These are phyloP conservation scores for Coniophora puteana DNA, from an alignment of 1,284 basidiomycete species.

Conservation along the genomic window DNA sequence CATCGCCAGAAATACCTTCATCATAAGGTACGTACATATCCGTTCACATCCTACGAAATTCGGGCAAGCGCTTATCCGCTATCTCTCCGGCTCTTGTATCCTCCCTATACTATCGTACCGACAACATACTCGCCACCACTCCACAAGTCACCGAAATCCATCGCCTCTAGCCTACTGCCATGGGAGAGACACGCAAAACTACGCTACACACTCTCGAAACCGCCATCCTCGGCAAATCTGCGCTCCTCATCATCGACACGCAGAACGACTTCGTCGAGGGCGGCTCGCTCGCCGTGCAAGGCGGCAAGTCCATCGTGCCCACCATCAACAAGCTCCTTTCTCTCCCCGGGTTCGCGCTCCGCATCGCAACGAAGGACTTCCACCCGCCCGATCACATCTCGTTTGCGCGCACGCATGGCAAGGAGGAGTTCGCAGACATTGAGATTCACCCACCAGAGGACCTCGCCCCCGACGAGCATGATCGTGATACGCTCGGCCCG, in stretches of 20 bases:
- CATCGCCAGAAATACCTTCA: too few species aligned
- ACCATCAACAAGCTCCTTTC: slow-evolving; percentile 37
- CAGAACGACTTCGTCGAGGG: slow-evolving; percentile 31
- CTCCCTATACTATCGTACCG: too few species aligned
- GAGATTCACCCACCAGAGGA: slow-evolving; percentile 39
- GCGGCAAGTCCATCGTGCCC: slow-evolving; percentile 37
- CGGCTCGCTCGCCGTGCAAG: slow-evolving; percentile 45
- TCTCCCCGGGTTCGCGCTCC: slow-evolving; percentile 37
- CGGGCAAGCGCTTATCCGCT: too few species aligned
- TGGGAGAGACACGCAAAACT: too few species aligned
- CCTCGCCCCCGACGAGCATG: slow-evolving; percentile 14
- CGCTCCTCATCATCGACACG: slow-evolving; percentile 27
- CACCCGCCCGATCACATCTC: slow-evolving; percentile 48
- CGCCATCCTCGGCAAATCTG: slow-evolving; percentile 13
- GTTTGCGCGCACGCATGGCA: slow-evolving; percentile 42
- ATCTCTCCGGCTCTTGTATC: too few species aligned
- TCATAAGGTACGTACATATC: too few species aligned
- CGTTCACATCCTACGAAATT: too few species aligned
- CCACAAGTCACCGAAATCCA: too few species aligned
- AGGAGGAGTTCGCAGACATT: slow-evolving; percentile 27
- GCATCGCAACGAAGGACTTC: slow-evolving; percentile 45
- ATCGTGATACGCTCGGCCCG: slow-evolving; percentile 10
- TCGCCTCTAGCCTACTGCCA: too few species aligned
- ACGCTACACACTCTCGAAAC: neutral
- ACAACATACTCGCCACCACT: too few species aligned